Percentiles rank a stretch among this genome's conserved stretches.
phyloP scores from a whole-genome alignment of 768 basidiomycete species.

The Suillus discolor region DNA sequence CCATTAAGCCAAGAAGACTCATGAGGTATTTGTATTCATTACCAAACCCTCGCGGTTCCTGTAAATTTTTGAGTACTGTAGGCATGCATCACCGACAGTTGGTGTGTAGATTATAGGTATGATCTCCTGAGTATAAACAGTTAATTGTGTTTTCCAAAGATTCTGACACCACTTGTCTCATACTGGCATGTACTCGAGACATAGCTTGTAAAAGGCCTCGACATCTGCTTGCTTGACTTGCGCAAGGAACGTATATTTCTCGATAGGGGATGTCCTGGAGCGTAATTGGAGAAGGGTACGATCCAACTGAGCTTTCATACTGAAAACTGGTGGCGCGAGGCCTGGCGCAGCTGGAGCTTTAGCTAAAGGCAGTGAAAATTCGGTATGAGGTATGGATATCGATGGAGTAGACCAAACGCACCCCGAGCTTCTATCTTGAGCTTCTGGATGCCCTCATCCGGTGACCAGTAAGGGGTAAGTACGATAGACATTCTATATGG shows the following conservation, averaged over 20 bases:
- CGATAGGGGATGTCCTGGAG: constrained; percentile 71
- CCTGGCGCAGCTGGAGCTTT: constrained; percentile 52
- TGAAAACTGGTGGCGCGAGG: constrained; percentile 59
- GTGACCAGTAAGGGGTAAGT: constrained; percentile 70
- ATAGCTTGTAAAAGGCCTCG: constrained; percentile 76
- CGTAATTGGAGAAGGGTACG: constrained; percentile 73
- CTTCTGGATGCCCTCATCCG: constrained; percentile 64
- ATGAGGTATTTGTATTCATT: constrained; percentile 16
- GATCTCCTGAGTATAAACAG: constrained; percentile 42
- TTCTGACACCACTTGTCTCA: constrained; percentile 23
- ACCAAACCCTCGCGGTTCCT: constrained; percentile 76
- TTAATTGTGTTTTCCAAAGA: constrained; percentile 1
- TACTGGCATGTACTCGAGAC: constrained; percentile 70
- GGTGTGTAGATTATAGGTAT: constrained; percentile 90
- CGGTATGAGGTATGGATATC: constrained; percentile 6
- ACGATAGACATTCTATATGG: constrained; percentile 51
- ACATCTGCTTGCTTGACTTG: constrained; percentile 74
- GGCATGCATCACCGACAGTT: constrained; percentile 88
- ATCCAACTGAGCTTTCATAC: constrained; percentile 50
- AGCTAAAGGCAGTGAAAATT: constrained; percentile 31
- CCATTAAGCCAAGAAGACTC: constrained; percentile 17
- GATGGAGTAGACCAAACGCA: constrained; percentile 28
- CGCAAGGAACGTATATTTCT: constrained; percentile 86
- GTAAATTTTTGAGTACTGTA: constrained; percentile 81
- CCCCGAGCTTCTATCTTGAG: constrained; percentile 62